Percentiles rank a stretch among this genome's conserved stretches.
These are phyloP conservation scores for Kwoniella newhampshirensis DNA, from an alignment of 768 basidiomycete species.

Conservation along the genomic window DNA sequence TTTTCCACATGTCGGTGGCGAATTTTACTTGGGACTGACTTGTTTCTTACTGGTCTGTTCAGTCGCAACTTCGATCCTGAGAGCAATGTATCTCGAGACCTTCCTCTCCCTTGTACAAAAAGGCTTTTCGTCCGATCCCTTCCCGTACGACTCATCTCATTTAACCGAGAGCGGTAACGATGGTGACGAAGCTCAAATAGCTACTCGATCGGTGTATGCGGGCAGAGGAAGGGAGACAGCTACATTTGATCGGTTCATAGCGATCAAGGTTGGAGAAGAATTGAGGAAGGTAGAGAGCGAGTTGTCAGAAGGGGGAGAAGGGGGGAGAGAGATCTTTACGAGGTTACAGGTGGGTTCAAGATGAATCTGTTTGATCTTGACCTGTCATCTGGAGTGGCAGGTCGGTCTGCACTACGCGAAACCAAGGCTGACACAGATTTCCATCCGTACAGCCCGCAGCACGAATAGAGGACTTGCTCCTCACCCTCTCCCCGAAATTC, in stretches of 20 bases:
- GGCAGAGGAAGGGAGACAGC: conserved; percentile 33
- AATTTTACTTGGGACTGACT: too few relatives aligned
- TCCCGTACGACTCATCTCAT: conserved; percentile 28
- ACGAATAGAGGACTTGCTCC: conserved; percentile 41
- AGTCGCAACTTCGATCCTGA: conserved; percentile 37
- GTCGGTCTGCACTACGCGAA: neutral
- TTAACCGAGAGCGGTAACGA: neutral
- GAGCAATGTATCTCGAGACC: conserved; percentile 18
- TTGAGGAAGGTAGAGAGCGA: conserved; percentile 35
- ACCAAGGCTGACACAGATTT: neutral
- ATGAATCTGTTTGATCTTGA: too few relatives aligned
- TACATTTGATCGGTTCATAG: conserved; percentile 44
- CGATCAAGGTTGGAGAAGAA: conserved; percentile 35
- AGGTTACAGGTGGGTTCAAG: conserved; percentile 35
- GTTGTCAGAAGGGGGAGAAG: conserved; percentile 36
- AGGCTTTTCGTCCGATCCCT: conserved; percentile 33
- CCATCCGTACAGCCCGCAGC: conserved; percentile 30
- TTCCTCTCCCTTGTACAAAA: conserved; percentile 21
- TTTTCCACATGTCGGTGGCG: neutral
- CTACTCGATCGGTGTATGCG: conserved; percentile 16
- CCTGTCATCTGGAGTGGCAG: neutral
- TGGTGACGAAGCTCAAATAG: neutral
- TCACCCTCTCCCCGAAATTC: conserved; percentile 20
- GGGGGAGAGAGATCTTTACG: conserved; percentile 28
- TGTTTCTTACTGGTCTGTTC: neutral